Base-by-base conservation (phyloP, 352 stramenopile genomes). In the Plasmopara halstedii region DNA sequence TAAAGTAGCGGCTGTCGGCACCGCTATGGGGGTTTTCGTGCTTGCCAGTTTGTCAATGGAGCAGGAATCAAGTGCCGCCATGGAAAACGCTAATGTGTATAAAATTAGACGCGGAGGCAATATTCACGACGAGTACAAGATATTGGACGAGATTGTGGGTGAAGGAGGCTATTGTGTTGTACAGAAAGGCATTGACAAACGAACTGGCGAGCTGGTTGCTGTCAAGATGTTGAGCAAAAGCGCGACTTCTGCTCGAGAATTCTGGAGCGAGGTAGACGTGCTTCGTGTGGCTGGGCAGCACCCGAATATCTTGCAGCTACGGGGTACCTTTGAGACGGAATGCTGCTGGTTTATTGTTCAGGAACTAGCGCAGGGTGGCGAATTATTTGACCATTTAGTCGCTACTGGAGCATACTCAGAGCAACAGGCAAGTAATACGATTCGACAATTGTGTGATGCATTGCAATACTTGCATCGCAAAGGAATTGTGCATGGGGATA, bases 381-480 rank as follows among this genome's bases (percentile, higher is more conserved):
- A 95, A 56, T 60, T 95, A 2, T 93, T 95, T 31, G 85, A 95
- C 53, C 77, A 90, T 58, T 54, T 95, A 38, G 72, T 92, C 33
- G 66, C 73, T 23, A 85, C 91, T 41, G 85, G 85, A 23, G 73
- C 83, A n/a, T 94, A 93, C 53, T 89, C 70, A 17, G 86, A 96
- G 65, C 62, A 67, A 46, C 71, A 89, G 47, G 78, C 81, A 13
- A 88, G 76, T 35, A 56, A 58, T 14, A 72, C 74, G 2, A 71
- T 90, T 20, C 78, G 78, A 7, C 66, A 92, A 31, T 52, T 92
- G 0, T 88, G 78, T 47, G 72, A 89, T 39, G 82, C 81, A 26
- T 60, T 94, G 47, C 67, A 83, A 29, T 91, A 91, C 50, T 56
- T 95, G 50, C 84, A 95, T 54, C 72, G 74, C 62, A 92, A 92